phyloP scores from a whole-genome alignment of 1,284 basidiomycete species.

The Ceratorhiza oryzae-sativae region DNA sequence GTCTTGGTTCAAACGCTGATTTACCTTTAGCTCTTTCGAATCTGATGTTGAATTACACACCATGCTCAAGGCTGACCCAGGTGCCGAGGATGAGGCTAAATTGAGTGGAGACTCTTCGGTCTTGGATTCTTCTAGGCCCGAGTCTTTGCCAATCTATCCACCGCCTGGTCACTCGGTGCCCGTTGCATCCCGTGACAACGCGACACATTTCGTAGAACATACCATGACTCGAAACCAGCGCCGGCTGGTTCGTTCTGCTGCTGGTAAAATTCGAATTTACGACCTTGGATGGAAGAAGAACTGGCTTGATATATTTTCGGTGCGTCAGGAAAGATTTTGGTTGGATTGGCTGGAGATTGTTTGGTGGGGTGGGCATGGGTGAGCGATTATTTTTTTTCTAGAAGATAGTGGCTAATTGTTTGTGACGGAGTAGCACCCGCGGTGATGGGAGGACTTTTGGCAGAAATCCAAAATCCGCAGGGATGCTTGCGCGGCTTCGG shows the following conservation, averaged over 20 bases:
- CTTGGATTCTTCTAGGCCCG: neutral
- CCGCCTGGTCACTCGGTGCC: slow-evolving; percentile 49
- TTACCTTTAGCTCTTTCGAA: slow-evolving; percentile 17
- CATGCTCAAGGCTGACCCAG: slow-evolving; percentile 15
- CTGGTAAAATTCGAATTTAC: slow-evolving; percentile 71
- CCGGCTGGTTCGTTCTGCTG: slow-evolving; percentile 68
- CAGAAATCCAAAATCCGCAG: slow-evolving; percentile 68
- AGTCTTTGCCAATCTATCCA: slow-evolving; percentile 21
- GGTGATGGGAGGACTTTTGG: slow-evolving; percentile 73
- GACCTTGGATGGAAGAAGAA: slow-evolving; percentile 80
- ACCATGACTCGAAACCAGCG: slow-evolving; percentile 76
- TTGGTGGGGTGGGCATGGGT: slow-evolving; percentile 69
- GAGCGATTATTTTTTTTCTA: slow-evolving; percentile 46
- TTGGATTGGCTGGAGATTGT: slow-evolving; percentile 58
- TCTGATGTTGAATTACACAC: slow-evolving; percentile 27
- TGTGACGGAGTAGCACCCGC: slow-evolving; percentile 51
- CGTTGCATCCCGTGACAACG: slow-evolving; percentile 25
- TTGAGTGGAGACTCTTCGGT: neutral
- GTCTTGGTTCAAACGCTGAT: slow-evolving; percentile 45
- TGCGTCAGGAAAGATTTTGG: slow-evolving; percentile 53
- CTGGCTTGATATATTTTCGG: slow-evolving; percentile 70
- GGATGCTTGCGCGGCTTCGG: slow-evolving; percentile 63
- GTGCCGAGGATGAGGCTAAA: neutral
- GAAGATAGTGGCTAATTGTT: slow-evolving; percentile 13
- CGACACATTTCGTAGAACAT: slow-evolving; percentile 63